phyloP scores from a whole-genome alignment of 257 asterid species.

The Jacaranda mimosifolia region DNA sequence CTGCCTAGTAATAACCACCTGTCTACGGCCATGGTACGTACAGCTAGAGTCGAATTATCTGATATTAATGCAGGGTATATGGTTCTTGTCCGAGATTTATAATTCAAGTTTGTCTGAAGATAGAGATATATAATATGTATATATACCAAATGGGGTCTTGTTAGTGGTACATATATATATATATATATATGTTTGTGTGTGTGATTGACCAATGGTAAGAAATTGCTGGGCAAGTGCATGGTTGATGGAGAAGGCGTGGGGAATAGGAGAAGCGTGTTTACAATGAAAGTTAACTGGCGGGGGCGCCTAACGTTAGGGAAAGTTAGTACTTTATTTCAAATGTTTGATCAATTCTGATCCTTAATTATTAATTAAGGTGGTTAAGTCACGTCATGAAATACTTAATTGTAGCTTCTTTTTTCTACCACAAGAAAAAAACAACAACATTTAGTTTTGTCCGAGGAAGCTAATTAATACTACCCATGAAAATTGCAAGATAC shows the following conservation, averaged over 20 bases:
- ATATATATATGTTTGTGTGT: neutral
- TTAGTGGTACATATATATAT: neutral
- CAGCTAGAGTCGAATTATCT: neutral
- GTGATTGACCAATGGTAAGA: neutral
- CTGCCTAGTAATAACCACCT: conserved; percentile 54
- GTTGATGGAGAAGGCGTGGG: conserved; percentile 39
- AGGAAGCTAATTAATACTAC: no score
- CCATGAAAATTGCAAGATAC: no score
- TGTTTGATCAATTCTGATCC: conserved; percentile 6
- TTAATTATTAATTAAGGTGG: conserved; percentile 14
- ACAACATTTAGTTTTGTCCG: neutral
- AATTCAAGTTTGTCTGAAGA: no score
- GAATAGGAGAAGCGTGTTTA: conserved; percentile 39
- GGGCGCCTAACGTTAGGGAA: conserved; percentile 6
- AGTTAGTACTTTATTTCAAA: neutral
- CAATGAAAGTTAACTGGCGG: conserved; percentile 7
- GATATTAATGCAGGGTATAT: neutral
- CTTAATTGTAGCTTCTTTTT: neutral
- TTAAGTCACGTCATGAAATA: conserved; percentile 18
- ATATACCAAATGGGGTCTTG: conserved; percentile 12
- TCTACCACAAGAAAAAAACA: neutral
- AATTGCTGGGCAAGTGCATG: conserved; percentile 1
- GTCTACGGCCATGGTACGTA: conserved; percentile 44
- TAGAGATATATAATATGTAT: neutral
- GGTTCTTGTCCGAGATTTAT: neutral